A percentile compares a stretch with the other conserved stretches of the same genome.
Conservation (phyloP, 495 filamentous ascomycete genomes). For the Delitschia confertaspora region DNA sequence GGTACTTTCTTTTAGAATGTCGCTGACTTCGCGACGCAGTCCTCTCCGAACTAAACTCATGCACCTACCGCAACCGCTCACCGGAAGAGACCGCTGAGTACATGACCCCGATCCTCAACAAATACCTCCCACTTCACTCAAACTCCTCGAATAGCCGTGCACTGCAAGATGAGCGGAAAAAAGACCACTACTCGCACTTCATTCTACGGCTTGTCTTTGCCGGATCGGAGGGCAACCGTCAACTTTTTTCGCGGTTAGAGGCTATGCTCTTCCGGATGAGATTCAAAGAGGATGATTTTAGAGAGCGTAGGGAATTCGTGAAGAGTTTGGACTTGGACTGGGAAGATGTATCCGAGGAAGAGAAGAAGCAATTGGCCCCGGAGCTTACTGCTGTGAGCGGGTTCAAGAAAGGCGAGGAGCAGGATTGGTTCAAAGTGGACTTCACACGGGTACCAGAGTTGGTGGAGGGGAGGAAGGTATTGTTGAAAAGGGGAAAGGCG, state of each 20-base stretch:
- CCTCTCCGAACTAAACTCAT: conserved; percentile 89
- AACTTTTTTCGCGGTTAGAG: conserved; percentile 79
- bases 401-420: conserved; percentile 45
- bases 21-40: no score
- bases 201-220: conserved; percentile 92
- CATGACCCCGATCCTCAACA: conserved; percentile 71
- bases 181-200: conserved; percentile 97
- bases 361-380: conserved; percentile 49
- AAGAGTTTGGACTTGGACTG: conserved; percentile 66
- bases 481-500: conserved; percentile 72
- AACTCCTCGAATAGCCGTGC: conserved; percentile 56
- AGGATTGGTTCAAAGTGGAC: conserved; percentile 85
- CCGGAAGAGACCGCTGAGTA: conserved; percentile 66
- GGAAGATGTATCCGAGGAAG: conserved; percentile 70
- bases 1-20: neutral
- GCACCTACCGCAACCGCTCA: conserved; percentile 84
- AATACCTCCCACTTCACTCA: conserved; percentile 74
- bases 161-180: conserved; percentile 68
- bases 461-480: conserved; percentile 67
- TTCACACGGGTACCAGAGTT: conserved; percentile 90
- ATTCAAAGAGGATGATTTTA: conserved; percentile 57
- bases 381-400: conserved; percentile 45
- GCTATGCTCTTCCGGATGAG: conserved; percentile 78
- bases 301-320: conserved; percentile 70
- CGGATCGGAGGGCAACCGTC: conserved; percentile 81